Percentiles rank a stretch among this genome's conserved stretches.
Conservation (phyloP, 2,329 filamentous ascomycete species). For the Ophiostoma ulmi region DNA sequence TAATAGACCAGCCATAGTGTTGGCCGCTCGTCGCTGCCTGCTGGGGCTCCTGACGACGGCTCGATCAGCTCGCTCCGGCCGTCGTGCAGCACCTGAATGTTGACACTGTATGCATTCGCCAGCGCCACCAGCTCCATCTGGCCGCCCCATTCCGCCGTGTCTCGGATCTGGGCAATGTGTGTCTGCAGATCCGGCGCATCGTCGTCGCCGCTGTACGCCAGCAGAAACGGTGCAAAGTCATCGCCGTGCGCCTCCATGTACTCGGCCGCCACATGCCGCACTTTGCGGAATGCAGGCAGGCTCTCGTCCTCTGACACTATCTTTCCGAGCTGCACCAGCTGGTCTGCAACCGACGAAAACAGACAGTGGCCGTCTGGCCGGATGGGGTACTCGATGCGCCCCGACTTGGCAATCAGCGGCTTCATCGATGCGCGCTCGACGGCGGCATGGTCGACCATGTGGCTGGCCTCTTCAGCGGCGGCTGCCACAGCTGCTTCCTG, state of each 20-base stretch:
- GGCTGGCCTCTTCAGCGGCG: conserved; percentile 69
- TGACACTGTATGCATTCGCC: conserved; percentile 70
- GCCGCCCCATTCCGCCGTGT: conserved; percentile 94
- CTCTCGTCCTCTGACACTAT: conserved; percentile 32
- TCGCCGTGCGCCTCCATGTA: conserved; percentile 71
- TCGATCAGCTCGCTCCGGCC: conserved; percentile 72
- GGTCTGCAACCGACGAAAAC: conserved; percentile 86
- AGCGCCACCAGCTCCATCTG: conserved; percentile 85
- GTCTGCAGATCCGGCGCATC: conserved; percentile 49
- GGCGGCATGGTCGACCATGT: conserved; percentile 66
- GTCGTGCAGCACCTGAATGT: conserved; percentile 82
- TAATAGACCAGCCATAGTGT: conserved; percentile 93
- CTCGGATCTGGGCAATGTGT: conserved; percentile 71
- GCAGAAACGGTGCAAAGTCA: conserved; percentile 71
- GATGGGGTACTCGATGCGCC: conserved; percentile 71
- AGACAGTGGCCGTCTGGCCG: conserved; percentile 90
- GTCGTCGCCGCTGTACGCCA: conserved; percentile 17
- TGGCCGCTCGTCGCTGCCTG: conserved; percentile 39
- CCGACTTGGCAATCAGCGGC: conserved; percentile 56
- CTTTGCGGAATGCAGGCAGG: conserved; percentile 54
- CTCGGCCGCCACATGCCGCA: conserved; percentile 66
- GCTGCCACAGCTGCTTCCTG: conserved; percentile 62
- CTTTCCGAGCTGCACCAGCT: conserved; percentile 55
- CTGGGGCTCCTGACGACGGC: conserved; percentile 34
- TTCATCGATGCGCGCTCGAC: conserved; percentile 68